Evolutionary conservation across 805 yeast genomes (phyloP), one percentile per base, ranked within the genome.

Genomic region (Ogataea kodamae): DNA sequence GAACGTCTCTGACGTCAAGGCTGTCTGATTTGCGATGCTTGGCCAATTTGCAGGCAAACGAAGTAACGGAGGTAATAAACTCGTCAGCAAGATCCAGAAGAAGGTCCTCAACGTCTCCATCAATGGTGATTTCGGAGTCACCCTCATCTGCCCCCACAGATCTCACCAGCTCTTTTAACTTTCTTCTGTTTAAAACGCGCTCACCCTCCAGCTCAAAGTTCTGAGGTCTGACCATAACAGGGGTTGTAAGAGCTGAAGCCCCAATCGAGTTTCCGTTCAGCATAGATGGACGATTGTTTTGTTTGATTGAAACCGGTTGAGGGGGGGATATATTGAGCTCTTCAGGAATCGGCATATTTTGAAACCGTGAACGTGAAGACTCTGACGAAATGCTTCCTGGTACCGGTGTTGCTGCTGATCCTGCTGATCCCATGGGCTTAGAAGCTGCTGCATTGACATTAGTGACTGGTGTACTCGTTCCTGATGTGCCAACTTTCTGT

Each of bases 101-200:
- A 23, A 92, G 64, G 48, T 90, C 97, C 58, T 89, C 96, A 11
- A 87, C 95, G 59, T 92, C 97, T 17, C 97, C 97, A 58, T 90
- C 98, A 37, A 92, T 83, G 4, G 73, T 72, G 5, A 95, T 79
- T 50, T 88, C 95, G 11, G 90, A 83, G 54, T 90, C 97, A 25
- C 95, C 96, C 57, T 81, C 92, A 55, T 83, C 90, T 2, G 80
- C 75, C 5, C 89, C 92, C 10, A 80, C 84, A 2, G 85, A 76
- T 52, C 78, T 76, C 5, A 92, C 92, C 40, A 92, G 68, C 55
- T 92, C 98, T 43, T 84, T 74, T 46, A 92, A 68, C 57, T 92
- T 92, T 32, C 98, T 70, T 58, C 92, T 92, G 23, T 92, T 81
- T 54, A 92, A 65, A 1, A 89, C 94, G 17, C 96, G 63, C 30